Evolutionary conservation across 805 yeast genomes (phyloP).

Genomic region (Zygosaccharomyces kombuchaensis): DNA sequence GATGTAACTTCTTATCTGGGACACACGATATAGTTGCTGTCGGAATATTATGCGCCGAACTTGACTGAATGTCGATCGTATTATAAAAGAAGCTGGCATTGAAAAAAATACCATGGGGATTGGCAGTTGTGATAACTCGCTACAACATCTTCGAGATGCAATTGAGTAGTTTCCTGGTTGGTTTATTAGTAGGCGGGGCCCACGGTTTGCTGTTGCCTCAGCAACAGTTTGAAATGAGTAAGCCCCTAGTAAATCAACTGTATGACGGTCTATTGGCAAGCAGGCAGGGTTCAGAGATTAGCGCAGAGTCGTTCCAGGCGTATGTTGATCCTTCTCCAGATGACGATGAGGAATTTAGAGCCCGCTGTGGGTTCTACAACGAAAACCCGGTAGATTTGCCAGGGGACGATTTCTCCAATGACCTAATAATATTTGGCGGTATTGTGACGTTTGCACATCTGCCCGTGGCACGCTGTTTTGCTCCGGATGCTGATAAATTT

Average conservation of each 20-base stretch:
- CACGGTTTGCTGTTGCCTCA: neutral
- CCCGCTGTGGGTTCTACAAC: slow-evolving; percentile 16
- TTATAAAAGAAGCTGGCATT: neutral
- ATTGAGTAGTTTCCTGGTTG: neutral
- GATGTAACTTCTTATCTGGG: neutral
- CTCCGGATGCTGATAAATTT: slow-evolving; percentile 12
- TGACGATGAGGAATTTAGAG: slow-evolving; percentile 15
- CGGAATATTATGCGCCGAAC: neutral
- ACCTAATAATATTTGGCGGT: slow-evolving; percentile 13
- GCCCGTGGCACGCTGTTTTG: slow-evolving; percentile 16
- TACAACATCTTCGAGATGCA: neutral
- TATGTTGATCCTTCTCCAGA: slow-evolving; percentile 5
- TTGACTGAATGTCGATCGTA: neutral
- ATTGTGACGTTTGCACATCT: slow-evolving; percentile 18
- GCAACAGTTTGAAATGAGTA: neutral
- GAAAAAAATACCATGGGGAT: too few species aligned
- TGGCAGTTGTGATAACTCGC: neutral
- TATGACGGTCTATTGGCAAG: slow-evolving; percentile 11
- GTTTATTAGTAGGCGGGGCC: neutral
- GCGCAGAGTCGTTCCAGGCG: neutral
- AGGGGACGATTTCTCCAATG: slow-evolving; percentile 12
- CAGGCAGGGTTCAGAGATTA: slow-evolving; percentile 6
- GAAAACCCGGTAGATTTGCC: slow-evolving; percentile 10
- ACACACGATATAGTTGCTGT: neutral
- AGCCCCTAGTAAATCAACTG: slow-evolving; percentile 10